phyloP scores from a whole-genome alignment of 2,329 filamentous ascomycete genomes.

The Cladophialophora exuberans region DNA sequence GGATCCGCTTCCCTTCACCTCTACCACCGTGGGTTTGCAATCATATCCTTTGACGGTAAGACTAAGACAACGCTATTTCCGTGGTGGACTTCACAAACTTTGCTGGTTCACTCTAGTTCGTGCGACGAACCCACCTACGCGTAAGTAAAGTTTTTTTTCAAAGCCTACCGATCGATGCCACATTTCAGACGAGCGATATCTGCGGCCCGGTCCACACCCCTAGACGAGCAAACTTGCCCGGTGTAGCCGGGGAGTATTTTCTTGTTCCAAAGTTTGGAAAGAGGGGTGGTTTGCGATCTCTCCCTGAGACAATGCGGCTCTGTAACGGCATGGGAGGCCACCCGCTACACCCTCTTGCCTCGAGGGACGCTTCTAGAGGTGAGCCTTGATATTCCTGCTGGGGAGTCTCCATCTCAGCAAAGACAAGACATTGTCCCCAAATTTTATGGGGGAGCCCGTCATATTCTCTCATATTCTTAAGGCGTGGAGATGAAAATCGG shows the following conservation, averaged over 20 bases:
- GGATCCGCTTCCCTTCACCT: constrained; percentile 8
- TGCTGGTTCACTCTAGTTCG: background rate
- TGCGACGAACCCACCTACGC: constrained; percentile 4
- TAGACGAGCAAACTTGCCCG: background rate
- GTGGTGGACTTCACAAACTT: background rate
- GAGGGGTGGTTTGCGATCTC: background rate
- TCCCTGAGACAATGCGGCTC: constrained; percentile 6
- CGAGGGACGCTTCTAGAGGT: background rate
- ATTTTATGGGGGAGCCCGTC: too few relatives aligned
- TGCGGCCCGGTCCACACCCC: constrained; percentile 13
- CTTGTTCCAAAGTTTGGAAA: too few relatives aligned
- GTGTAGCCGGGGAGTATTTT: too few relatives aligned
- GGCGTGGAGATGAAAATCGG: too few relatives aligned
- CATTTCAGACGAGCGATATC: constrained; percentile 13
- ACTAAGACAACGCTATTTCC: background rate
- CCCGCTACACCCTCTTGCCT: background rate
- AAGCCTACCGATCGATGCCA: constrained; percentile 15
- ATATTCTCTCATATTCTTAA: too few relatives aligned
- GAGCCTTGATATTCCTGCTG: too few relatives aligned
- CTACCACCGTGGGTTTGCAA: background rate
- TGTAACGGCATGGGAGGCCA: background rate
- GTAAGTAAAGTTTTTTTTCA: background rate
- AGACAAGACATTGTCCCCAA: too few relatives aligned
- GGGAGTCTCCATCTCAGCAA: too few relatives aligned
- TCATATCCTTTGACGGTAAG: background rate